phyloP scores from a whole-genome alignment of 257 asterid species.

The Solanum raphanifolium region DNA sequence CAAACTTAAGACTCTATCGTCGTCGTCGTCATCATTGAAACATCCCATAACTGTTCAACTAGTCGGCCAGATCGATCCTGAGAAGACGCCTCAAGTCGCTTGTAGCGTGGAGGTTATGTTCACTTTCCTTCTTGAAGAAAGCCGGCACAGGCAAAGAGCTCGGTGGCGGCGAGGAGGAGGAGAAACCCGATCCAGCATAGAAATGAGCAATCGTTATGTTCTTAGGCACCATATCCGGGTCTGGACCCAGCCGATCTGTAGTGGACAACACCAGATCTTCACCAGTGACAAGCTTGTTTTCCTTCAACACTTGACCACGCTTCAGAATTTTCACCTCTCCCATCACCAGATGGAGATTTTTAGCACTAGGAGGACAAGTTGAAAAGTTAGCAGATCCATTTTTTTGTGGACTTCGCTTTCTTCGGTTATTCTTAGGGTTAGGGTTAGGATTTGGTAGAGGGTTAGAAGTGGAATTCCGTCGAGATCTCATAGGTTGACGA shows the following conservation, averaged over 20 bases:
- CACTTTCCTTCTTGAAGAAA: conserved; percentile 12
- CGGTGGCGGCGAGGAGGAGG: conserved; percentile 19
- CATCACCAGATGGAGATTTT: background rate
- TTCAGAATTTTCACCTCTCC: conserved; percentile 26
- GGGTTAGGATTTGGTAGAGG: background rate
- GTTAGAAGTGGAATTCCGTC: background rate
- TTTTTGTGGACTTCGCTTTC: conserved; percentile 14
- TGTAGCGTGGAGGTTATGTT: conserved; percentile 1
- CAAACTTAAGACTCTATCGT: background rate
- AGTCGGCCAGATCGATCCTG: conserved; percentile 12
- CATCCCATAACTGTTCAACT: background rate
- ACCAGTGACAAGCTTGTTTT: background rate
- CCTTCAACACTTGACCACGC: conserved; percentile 16
- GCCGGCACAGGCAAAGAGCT: conserved; percentile 24
- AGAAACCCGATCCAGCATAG: conserved; percentile 18
- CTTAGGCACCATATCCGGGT: background rate
- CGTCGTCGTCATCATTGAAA: background rate
- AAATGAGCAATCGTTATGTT: background rate
- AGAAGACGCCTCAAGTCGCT: conserved; percentile 17
- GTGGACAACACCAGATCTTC: background rate
- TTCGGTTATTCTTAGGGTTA: background rate
- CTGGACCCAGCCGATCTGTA: conserved; percentile 4
- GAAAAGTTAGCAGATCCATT: background rate
- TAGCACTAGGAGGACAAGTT: background rate
- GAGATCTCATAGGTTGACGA: conserved; percentile 4